phyloP scores from a whole-genome alignment of 208 protist genomes.

The Acanthamoeba culbertsoni region DNA sequence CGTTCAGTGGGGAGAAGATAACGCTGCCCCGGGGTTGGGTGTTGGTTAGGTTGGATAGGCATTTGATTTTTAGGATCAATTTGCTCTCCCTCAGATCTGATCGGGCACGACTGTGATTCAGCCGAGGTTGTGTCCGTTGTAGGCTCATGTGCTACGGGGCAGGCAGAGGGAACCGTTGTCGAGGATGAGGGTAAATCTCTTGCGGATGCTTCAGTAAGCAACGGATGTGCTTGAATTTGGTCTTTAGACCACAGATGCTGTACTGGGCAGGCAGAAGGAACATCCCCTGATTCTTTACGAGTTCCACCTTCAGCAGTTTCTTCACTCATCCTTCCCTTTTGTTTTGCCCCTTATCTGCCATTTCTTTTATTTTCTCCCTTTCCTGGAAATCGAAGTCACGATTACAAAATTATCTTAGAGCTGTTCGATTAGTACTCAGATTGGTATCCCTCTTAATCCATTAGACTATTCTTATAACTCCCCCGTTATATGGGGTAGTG shows the following conservation, averaged over 20 bases:
- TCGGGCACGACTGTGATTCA: too few species aligned
- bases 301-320: too few species aligned
- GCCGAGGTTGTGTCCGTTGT: too few species aligned
- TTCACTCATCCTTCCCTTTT: neutral
- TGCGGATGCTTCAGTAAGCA: neutral
- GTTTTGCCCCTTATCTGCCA: too few species aligned
- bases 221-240: neutral
- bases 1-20: constrained; percentile 63
- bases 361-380: too few species aligned
- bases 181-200: neutral
- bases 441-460: too few species aligned
- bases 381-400: too few species aligned
- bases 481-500: too few species aligned
- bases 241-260: neutral
- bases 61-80: constrained; percentile 76
- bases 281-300: neutral
- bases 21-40: constrained; percentile 70
- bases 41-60: constrained; percentile 72
- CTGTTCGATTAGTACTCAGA: too few species aligned
- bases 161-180: neutral
- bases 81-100: constrained; percentile 27
- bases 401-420: too few species aligned
- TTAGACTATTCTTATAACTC: too few species aligned
- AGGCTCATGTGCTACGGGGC: too few species aligned
- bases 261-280: neutral